These are phyloP conservation scores for Pyrenochaeta sp. DNA, from an alignment of 2,329 filamentous ascomycete species.

Conservation along the genomic window DNA sequence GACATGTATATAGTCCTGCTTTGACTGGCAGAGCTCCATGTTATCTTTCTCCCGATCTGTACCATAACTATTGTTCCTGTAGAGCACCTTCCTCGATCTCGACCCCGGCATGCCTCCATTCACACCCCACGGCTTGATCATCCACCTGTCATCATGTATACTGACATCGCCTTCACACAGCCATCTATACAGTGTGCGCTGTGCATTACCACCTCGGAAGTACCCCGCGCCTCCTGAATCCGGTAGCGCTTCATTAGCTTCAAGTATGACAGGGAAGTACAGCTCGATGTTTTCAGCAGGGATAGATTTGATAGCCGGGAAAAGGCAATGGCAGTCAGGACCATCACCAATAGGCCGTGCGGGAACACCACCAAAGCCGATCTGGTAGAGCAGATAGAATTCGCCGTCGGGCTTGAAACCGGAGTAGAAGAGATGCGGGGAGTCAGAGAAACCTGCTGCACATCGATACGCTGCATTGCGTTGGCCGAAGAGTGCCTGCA, in stretches of 20 bases:
- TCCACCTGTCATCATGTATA: conserved; percentile 60
- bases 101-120: conserved; percentile 57
- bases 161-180: conserved; percentile 57
- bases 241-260: conserved; percentile 58
- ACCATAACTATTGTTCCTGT: conserved; percentile 51
- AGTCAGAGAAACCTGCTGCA: conserved; percentile 61
- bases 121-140: conserved; percentile 60
- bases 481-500: conserved; percentile 61
- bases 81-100: conserved; percentile 55
- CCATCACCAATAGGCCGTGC: conserved; percentile 59
- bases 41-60: conserved; percentile 45
- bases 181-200: conserved; percentile 59
- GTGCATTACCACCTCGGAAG: conserved; percentile 59
- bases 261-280: conserved; percentile 59
- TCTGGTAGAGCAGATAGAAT: conserved; percentile 61
- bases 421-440: conserved; percentile 61
- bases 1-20: conserved; percentile 59
- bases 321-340: conserved; percentile 61
- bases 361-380: conserved; percentile 60
- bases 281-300: conserved; percentile 60
- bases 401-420: conserved; percentile 59
- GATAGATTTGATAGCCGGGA: conserved; percentile 61
- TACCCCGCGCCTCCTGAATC: conserved; percentile 60
- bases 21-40: conserved; percentile 52
- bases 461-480: conserved; percentile 57